Base-by-base conservation (phyloP, 306 rosid genomes). In the Ormosia emarginata region DNA sequence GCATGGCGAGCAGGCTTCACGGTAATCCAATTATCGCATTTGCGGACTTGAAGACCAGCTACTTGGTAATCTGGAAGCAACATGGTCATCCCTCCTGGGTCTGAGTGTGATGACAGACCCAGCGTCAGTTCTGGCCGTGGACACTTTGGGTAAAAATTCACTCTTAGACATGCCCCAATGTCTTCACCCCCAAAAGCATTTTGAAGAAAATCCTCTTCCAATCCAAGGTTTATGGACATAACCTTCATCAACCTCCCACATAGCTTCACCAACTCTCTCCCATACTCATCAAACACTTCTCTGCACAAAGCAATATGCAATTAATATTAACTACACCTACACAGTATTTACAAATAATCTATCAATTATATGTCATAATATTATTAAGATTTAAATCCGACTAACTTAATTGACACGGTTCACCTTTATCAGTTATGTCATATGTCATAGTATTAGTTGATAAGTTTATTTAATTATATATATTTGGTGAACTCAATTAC, bases 11-110 rank as follows among this genome's bases (percentile, higher is more conserved):
- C 92, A 12, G 98, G 99, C 66, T 92, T 92, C 6, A 95, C 99
- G 0, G 99, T 95, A 32, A 95, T 90, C 99, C 98, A 95, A 3
- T 84, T 5, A 63, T 83, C 50, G 10, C 24, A 82, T 67, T 77
- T 95, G 0, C 96, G 78, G 2, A 95, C 99, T 67, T 95, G 99
- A 75, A 95, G 98, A 5, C 99, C 99, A 0, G 88, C 29, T 3
- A 95, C 96, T 3, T 85, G 81, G 18, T 90, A 70, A 47, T 95
- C 99, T 0, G 97, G 90, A 4, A 95, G 88, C 13, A 95, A 50
- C 34, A 93, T 10, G 32, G 99, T 95, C 92, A 95, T 82, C 4
- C 99, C 99, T 0, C 99, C 99, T 0, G 98, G 99, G 75, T 95
- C 99, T 2, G 98, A 95, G 80, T 95, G 99, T 3, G 99, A 87